These are phyloP conservation scores for Tolypocladium amazonense DNA, from an alignment of 2,329 filamentous ascomycete genomes.

Conservation along the genomic window DNA sequence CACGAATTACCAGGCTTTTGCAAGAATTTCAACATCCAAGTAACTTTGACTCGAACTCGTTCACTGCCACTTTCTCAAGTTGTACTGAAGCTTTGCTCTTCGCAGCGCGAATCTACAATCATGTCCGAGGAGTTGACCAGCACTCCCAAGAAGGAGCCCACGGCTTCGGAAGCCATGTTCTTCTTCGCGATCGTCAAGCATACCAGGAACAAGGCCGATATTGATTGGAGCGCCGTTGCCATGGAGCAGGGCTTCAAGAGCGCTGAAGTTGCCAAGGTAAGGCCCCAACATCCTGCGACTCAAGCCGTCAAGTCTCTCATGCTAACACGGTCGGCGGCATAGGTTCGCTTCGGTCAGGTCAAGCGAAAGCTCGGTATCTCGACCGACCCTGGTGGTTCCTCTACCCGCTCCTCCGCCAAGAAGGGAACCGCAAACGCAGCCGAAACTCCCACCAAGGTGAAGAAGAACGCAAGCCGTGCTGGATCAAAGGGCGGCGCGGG, in stretches of 20 bases:
- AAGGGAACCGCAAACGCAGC: conserved; percentile 6
- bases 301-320: not conserved
- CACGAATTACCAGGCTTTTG: not conserved
- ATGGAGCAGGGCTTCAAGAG: conserved; percentile 31
- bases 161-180: conserved; percentile 28
- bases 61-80: too few species aligned
- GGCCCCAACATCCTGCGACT: not conserved
- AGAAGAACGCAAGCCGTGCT: conserved; percentile 15
- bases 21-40: not conserved
- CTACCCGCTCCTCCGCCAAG: conserved; percentile 10
- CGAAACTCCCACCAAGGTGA: conserved; percentile 16
- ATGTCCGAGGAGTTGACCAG: conserved; percentile 17
- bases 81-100: not conserved
- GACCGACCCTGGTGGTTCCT: conserved; percentile 8
- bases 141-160: conserved; percentile 22
- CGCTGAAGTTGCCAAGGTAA: conserved; percentile 32
- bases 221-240: conserved; percentile 39
- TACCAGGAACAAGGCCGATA: conserved; percentile 28
- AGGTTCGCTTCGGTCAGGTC: conserved; percentile 39
- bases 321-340: not conserved
- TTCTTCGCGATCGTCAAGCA: conserved; percentile 34
- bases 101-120: not conserved
- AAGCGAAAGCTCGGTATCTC: conserved; percentile 32
- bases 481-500: conserved; percentile 8
- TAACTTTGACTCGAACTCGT: not conserved